Base-by-base conservation (phyloP, 352 stramenopile species). In the Pythium apleroticum region DNA sequence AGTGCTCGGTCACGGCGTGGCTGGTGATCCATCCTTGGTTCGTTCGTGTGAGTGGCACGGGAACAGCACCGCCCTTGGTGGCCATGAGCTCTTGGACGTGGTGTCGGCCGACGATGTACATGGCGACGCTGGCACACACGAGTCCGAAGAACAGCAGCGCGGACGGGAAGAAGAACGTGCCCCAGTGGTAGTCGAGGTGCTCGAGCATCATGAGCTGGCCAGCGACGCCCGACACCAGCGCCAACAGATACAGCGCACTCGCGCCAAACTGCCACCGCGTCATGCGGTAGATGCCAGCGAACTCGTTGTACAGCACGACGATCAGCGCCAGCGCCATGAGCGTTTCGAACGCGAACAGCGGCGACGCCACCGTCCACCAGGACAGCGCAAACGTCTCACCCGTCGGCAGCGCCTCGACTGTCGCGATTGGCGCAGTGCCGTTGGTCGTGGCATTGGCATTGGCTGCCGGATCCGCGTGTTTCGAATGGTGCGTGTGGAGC, bases 11-110 rank as follows among this genome's bases (percentile, higher is more conserved):
- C 10, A 92, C 75, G 0, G 86, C 86, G 63, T 91, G 84, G 43
- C 75, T 87, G 7, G 86, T 95, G 69, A 95, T 91, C 86, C 86
- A 95, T 1, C 84, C 86, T 43, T 90, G 74, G 20, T 65, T 84
- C 30, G 86, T 95, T 8, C 82, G 74, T 49, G 84, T 93, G 7
- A 95, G 69, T 25, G 86, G 84, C 53, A 95, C 86, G 11, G 86
- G 86, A 12, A 95, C 79, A 2, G 86, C 86, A 19, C 86, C 86
- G 1, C 86, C 86, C 35, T 87, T 87, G 12, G 80, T 86, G 5
- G 82, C 86, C 86, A 95, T 93, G 20, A 95, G 75, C 59, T 92
- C 80, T 53, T 89, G 72, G 35, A 95, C 82, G 58, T 95, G 80
- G 43, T 92, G 83, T 22, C 82, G 80, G 1, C 81, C 84, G 27